These are phyloP conservation scores for Lolium rigidum DNA, from an alignment of 176 grass and related monocot species.

Conservation along the genomic window DNA sequence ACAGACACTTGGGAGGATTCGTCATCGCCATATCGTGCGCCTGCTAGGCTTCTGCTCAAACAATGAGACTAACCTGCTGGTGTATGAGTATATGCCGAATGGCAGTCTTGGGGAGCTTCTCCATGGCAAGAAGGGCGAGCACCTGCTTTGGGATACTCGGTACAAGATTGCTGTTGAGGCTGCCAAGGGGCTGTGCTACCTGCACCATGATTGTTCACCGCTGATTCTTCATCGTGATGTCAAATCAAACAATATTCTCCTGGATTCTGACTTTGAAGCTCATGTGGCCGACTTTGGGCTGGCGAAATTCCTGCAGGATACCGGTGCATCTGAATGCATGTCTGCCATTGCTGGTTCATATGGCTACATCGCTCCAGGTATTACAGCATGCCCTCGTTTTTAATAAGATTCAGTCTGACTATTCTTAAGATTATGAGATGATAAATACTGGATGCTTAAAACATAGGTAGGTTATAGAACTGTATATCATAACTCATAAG, in stretches of 20 bases:
- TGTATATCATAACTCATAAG: neutral
- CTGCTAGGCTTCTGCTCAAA: constrained; percentile 94
- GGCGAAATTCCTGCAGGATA: constrained; percentile 84
- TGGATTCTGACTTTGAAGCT: constrained; percentile 88
- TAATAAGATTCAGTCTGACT: neutral
- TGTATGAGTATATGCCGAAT: constrained; percentile 99
- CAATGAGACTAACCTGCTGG: constrained; percentile 92
- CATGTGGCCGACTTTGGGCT: constrained; percentile 91
- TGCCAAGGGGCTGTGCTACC: constrained; percentile 95
- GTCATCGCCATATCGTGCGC: constrained; percentile 94
- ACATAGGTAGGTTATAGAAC: neutral
- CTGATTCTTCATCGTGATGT: constrained; percentile 95
- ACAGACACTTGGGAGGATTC: constrained; percentile 92
- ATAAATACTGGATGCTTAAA: constrained; percentile 9
- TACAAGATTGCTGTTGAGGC: constrained; percentile 89
- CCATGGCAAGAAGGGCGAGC: constrained; percentile 89
- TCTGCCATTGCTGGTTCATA: constrained; percentile 94
- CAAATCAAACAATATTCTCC: constrained; percentile 97
- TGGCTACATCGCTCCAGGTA: constrained; percentile 98
- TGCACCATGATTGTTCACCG: constrained; percentile 97
- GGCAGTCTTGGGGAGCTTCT: constrained; percentile 94
- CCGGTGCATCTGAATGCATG: constrained; percentile 92
- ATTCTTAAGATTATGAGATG: neutral
- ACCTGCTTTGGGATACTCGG: constrained; percentile 84
- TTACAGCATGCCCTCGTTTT: neutral